phyloP scores from a whole-genome alignment of 495 filamentous ascomycete species.

The Neurospora cerealis region DNA sequence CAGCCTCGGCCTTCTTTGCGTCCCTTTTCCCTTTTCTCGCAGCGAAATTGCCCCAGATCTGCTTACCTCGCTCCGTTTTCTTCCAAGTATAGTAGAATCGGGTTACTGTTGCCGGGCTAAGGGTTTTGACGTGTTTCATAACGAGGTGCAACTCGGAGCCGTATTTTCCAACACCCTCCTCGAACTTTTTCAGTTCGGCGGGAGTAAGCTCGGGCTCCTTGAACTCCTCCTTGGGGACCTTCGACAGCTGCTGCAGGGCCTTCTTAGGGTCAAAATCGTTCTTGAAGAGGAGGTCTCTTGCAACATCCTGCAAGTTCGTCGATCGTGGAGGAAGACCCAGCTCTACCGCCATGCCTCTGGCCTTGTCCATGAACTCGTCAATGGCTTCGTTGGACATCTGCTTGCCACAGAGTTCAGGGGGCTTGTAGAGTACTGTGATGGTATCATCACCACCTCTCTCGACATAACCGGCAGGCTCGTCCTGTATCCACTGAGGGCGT shows the following conservation, averaged over 20 bases:
- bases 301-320: constrained; percentile 85
- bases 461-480: constrained; percentile 81
- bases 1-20: constrained; percentile 51
- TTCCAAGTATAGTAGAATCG: constrained; percentile 98
- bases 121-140: constrained; percentile 74
- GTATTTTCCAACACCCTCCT: constrained; percentile 82
- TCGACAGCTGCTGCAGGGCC: constrained; percentile 62
- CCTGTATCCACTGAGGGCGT: constrained; percentile 85
- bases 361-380: constrained; percentile 64
- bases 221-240: constrained; percentile 61
- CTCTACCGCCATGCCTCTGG: constrained; percentile 47
- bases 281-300: constrained; percentile 60
- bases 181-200: constrained; percentile 78
- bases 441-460: constrained; percentile 69
- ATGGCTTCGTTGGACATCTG: constrained; percentile 36
- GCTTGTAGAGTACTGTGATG: constrained; percentile 48
- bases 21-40: constrained; percentile 84
- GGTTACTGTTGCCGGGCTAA: constrained; percentile 67
- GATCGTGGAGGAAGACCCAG: constrained; percentile 58
- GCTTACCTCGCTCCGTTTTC: constrained; percentile 73
- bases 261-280: constrained; percentile 60
- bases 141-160: constrained; percentile 84
- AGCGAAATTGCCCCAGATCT: constrained; percentile 83
- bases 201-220: constrained; percentile 74
- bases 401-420: constrained; percentile 44